A percentile compares a stretch with the other conserved stretches of the same genome.
These are phyloP conservation scores for Coniferiporia sulphurascens DNA, from an alignment of 1,284 basidiomycete species.

Conservation along the genomic window DNA sequence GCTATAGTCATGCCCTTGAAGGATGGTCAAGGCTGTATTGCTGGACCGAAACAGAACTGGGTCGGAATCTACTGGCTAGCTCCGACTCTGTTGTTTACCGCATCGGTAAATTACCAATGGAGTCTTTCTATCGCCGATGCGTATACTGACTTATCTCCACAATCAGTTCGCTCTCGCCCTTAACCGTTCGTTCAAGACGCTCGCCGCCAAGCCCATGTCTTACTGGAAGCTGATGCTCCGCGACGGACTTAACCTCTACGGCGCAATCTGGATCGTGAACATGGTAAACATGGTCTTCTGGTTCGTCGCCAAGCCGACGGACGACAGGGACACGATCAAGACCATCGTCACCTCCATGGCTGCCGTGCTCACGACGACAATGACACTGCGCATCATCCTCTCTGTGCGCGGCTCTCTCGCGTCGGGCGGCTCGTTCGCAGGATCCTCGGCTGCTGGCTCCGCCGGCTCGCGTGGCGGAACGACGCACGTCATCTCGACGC, in stretches of 20 bases:
- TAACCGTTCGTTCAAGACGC: constrained; percentile 56
- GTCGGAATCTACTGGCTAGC: constrained; percentile 79
- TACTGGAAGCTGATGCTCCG: constrained; percentile 83
- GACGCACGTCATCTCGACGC: constrained; percentile 46
- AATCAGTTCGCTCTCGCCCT: constrained; percentile 58
- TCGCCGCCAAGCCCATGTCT: constrained; percentile 50
- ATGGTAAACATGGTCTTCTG: constrained; percentile 76
- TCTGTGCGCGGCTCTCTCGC: constrained; percentile 66
- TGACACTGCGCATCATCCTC: constrained; percentile 79
- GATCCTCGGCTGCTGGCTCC: constrained; percentile 35
- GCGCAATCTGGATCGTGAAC: constrained; percentile 70
- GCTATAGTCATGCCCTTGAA: constrained; percentile 60
- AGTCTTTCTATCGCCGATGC: background rate
- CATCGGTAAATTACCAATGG: constrained; percentile 41
- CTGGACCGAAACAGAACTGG: constrained; percentile 71
- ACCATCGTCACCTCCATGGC: constrained; percentile 80
- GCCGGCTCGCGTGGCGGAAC: constrained; percentile 29
- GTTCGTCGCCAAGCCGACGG: constrained; percentile 70
- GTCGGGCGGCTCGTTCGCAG: constrained; percentile 61
- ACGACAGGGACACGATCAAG: constrained; percentile 57
- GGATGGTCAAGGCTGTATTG: constrained; percentile 75
- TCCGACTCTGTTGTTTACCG: constrained; percentile 65
- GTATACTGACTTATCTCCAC: constrained; percentile 9
- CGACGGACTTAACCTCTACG: constrained; percentile 79
- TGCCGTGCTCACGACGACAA: constrained; percentile 75